Conservation (phyloP, 306 rosid species). For the Lithocarpus polystachyus region DNA sequence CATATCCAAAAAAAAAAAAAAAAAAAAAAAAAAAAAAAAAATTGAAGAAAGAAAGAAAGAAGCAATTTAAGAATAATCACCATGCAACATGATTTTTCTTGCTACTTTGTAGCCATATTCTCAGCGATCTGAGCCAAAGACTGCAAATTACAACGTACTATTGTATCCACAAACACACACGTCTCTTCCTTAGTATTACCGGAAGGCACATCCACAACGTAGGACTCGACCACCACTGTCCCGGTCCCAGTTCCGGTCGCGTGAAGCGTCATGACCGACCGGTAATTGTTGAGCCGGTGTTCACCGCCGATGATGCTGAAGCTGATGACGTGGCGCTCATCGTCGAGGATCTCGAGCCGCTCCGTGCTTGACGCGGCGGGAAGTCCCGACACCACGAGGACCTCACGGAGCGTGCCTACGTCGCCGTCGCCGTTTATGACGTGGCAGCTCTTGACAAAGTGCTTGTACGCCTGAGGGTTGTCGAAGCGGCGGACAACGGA, state of each 20-base stretch:
- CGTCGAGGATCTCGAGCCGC: constrained; percentile 88
- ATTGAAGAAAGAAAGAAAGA: constrained; percentile 20
- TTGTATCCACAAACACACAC: constrained; percentile 85
- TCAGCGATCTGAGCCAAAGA: constrained; percentile 82
- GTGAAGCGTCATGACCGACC: constrained; percentile 83
- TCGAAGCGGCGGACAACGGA: constrained; percentile 81
- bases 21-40: constrained; percentile 2
- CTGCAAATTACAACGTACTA: constrained; percentile 88
- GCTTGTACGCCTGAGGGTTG: constrained; percentile 86
- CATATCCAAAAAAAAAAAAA: constrained; percentile 32
- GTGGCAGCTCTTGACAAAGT: constrained; percentile 86
- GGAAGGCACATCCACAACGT: constrained; percentile 76
- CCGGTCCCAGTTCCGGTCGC: constrained; percentile 38
- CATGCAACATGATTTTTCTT: constrained; percentile 2
- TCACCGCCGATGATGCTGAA: constrained; percentile 93
- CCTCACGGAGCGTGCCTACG: constrained; percentile 80
- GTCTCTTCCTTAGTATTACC: constrained; percentile 92
- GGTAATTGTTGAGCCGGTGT: constrained; percentile 75
- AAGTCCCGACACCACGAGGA: constrained; percentile 74
- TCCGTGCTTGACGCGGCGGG: constrained; percentile 92
- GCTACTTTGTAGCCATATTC: constrained; percentile 39
- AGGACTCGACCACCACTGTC: constrained; percentile 83
- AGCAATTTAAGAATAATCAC: not conserved
- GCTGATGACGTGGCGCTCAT: constrained; percentile 83
- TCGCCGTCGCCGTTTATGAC: constrained; percentile 63